phyloP scores from a whole-genome alignment of 1,284 basidiomycete species.

The Apiotrichum sp. region DNA sequence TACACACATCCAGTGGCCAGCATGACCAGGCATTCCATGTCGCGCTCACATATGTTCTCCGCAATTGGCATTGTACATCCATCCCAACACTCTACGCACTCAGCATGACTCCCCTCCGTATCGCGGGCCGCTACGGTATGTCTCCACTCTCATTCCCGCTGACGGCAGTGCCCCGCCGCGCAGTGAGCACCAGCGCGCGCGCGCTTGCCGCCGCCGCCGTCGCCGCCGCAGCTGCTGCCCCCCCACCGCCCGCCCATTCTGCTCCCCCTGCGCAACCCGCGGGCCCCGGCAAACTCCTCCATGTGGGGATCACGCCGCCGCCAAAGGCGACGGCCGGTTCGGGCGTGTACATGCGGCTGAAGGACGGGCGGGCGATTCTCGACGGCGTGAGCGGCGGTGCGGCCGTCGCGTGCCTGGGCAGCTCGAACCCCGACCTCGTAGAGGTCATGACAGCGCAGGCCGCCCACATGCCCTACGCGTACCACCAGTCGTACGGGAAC shows the following conservation, averaged over 20 bases:
- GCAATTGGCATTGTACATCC: no score
- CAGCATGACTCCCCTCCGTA: no score
- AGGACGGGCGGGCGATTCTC: conserved; percentile 21
- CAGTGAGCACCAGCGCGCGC: no score
- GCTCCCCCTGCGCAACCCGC: background rate
- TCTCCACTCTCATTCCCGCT: no score
- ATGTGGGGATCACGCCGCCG: conserved; percentile 4
- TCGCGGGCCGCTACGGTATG: no score
- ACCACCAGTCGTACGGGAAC: conserved; percentile 21
- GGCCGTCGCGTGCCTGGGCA: conserved; percentile 71
- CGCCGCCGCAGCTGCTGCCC: background rate
- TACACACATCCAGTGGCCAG: no score
- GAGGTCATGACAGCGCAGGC: conserved; percentile 24
- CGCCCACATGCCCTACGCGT: conserved; percentile 24
- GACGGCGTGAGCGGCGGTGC: conserved; percentile 58
- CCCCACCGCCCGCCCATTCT: background rate
- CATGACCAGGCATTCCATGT: no score
- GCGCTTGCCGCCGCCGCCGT: no score
- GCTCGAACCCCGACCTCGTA: conserved; percentile 56
- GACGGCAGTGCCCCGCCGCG: no score
- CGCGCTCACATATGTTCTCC: no score
- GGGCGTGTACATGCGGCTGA: conserved; percentile 10
- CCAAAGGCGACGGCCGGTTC: background rate
- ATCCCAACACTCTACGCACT: no score
- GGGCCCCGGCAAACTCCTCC: background rate